These are phyloP conservation scores for Euphrasia confusa DNA, from an alignment of 257 asterid genomes.

Conservation along the genomic window DNA sequence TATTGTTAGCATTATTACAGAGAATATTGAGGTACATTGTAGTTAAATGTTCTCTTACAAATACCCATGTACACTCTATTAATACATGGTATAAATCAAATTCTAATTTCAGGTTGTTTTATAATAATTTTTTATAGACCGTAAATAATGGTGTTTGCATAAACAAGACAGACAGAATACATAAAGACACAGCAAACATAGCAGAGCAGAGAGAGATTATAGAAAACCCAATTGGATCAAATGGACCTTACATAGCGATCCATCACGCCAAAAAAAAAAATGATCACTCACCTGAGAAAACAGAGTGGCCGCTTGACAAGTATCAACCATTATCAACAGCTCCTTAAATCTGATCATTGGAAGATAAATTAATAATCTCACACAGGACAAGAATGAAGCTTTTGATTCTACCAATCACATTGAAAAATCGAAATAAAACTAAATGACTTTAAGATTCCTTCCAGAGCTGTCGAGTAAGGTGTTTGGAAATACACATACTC, in stretches of 20 bases:
- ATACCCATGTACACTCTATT: no score
- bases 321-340: constrained; percentile 95
- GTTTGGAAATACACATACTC: not conserved
- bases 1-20: not conserved
- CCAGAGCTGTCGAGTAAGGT: not conserved
- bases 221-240: constrained; percentile 7
- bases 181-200: no score
- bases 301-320: constrained; percentile 99
- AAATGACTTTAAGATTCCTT: constrained; percentile 1
- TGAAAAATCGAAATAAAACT: constrained; percentile 4
- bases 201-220: not conserved
- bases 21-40: constrained; percentile 3
- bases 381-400: constrained; percentile 6
- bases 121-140: no score
- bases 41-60: not conserved
- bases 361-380: constrained; percentile 26
- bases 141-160: no score
- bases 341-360: constrained; percentile 74
- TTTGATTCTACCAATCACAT: constrained; percentile 10
- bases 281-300: constrained; percentile 72
- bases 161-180: no score
- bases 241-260: not conserved
- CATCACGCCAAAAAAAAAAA: not conserved
- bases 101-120: no score
- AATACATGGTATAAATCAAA: no score